Conservation (phyloP, 805 yeast species). For the Cyberlindnera bimundalis region DNA sequence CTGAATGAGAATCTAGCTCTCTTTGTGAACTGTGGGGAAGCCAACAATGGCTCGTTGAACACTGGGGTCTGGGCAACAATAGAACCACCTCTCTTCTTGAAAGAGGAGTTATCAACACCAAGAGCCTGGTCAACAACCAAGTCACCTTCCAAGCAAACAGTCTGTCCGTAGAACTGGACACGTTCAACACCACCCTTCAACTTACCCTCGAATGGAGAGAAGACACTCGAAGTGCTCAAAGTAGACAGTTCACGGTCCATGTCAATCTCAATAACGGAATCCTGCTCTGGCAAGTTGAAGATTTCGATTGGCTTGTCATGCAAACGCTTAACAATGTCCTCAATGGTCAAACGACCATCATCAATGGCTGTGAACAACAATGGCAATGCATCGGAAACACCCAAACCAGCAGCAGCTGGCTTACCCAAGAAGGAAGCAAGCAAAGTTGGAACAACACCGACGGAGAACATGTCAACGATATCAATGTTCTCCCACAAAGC, state of each 20-base stretch:
- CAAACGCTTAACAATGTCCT: constrained; percentile 67
- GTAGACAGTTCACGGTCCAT: constrained; percentile 62
- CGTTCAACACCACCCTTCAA: constrained; percentile 85
- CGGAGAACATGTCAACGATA: constrained; percentile 79
- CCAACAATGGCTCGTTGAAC: constrained; percentile 30
- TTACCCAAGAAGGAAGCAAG: constrained; percentile 65
- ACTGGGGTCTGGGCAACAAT: constrained; percentile 23
- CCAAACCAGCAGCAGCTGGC: constrained; percentile 65
- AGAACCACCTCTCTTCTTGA: constrained; percentile 28
- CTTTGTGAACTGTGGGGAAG: constrained; percentile 35
- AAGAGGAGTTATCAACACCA: constrained; percentile 43
- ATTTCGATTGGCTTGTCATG: constrained; percentile 80
- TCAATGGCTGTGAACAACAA: constrained; percentile 76
- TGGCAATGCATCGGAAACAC: constrained; percentile 78
- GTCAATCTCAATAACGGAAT: constrained; percentile 77
- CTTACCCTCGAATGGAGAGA: constrained; percentile 56
- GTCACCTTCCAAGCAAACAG: constrained; percentile 82
- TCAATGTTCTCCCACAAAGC: constrained; percentile 76
- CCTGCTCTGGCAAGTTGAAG: constrained; percentile 80
- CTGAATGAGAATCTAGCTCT: constrained; percentile 51
- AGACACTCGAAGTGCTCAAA: constrained; percentile 37
- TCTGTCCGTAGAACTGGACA: constrained; percentile 72
- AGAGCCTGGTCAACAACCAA: constrained; percentile 55
- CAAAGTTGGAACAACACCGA: constrained; percentile 74
- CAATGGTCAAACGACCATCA: constrained; percentile 66